These are phyloP conservation scores for Citrus reticulata DNA, from an alignment of 345 rosid species.

Conservation along the genomic window DNA sequence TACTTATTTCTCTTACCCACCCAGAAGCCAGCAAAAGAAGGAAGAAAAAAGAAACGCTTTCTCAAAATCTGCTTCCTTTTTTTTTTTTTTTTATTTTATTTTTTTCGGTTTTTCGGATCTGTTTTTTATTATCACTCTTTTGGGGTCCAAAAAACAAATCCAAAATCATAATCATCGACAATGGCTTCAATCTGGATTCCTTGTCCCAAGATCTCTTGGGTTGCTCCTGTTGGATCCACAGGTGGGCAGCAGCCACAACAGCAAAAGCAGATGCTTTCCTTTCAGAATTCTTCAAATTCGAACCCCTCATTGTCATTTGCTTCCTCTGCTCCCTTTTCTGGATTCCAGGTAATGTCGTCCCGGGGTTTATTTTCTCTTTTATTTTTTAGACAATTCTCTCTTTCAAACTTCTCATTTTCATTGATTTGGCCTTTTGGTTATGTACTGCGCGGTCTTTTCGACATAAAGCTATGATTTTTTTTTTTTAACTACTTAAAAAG, in stretches of 20 bases:
- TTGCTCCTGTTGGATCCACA: slow-evolving; percentile 40
- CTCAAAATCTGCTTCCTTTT: not conserved
- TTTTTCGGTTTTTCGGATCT: not conserved
- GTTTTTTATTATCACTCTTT: not conserved
- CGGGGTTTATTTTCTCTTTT: too few relatives aligned
- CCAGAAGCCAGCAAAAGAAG: not conserved
- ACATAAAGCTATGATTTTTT: not conserved
- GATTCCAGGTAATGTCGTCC: slow-evolving; percentile 36
- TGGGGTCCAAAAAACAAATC: not conserved
- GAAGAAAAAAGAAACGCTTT: not conserved
- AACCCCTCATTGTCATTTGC: slow-evolving; percentile 22
- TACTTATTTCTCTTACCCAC: not conserved
- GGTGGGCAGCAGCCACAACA: not conserved
- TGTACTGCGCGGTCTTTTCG: too few relatives aligned
- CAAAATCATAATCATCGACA: too few relatives aligned
- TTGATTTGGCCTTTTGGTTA: not conserved
- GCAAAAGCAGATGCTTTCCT: slow-evolving; percentile 27
- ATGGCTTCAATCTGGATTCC: slow-evolving; percentile 71
- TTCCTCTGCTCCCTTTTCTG: slow-evolving; percentile 20
- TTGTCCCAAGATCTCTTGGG: slow-evolving; percentile 55
- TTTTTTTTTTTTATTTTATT: too few relatives aligned
- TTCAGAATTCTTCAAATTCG: slow-evolving; percentile 15
- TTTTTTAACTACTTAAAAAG: not conserved
- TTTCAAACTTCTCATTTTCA: not conserved
- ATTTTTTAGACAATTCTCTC: not conserved